Evolutionary conservation across 1,139 yeast species (phyloP).

Genomic region (Cylindricascospora bacillispora): DNA sequence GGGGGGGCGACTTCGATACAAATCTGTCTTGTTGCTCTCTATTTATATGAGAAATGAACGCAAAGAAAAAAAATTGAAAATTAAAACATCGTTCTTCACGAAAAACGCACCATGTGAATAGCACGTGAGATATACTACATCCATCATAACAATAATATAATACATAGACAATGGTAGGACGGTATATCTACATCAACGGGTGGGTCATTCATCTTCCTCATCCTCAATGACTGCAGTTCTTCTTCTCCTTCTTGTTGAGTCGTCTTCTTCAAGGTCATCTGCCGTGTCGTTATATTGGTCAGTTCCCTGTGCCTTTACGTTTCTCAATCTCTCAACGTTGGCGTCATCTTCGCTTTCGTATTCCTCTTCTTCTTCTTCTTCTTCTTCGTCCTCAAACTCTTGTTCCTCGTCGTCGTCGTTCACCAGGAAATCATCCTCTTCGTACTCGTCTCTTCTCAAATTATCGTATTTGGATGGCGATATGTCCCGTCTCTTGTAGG

Average conservation of each 20-base stretch:
- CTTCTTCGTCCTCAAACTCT: constrained; percentile 45
- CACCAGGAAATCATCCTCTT: constrained; percentile 32
- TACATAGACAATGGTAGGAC: too few species aligned
- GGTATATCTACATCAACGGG: too few species aligned
- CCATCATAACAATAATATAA: too few species aligned
- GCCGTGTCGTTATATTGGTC: constrained; percentile 30
- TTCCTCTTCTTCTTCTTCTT: constrained; percentile 27
- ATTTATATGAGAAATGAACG: too few species aligned
- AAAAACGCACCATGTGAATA: too few species aligned
- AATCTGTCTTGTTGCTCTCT: too few species aligned
- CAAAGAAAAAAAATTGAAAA: too few species aligned
- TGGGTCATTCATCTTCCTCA: constrained; percentile 42
- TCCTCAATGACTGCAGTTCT: constrained; percentile 45
- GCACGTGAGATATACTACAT: too few species aligned
- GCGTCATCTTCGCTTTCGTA: constrained; percentile 39
- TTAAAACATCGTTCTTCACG: too few species aligned
- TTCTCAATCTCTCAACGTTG: constrained; percentile 51
- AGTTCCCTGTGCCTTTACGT: constrained; percentile 47
- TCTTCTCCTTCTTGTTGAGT: constrained; percentile 27
- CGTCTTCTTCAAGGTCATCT: constrained; percentile 24
- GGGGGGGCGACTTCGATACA: too few species aligned
- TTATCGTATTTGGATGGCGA: constrained; percentile 17
- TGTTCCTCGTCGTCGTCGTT: constrained; percentile 38
- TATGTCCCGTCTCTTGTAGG: too few species aligned
- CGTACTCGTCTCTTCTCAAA: constrained; percentile 31